These are phyloP conservation scores for Penicillium antarcticum DNA, from an alignment of 495 filamentous ascomycete genomes.

Conservation along the genomic window DNA sequence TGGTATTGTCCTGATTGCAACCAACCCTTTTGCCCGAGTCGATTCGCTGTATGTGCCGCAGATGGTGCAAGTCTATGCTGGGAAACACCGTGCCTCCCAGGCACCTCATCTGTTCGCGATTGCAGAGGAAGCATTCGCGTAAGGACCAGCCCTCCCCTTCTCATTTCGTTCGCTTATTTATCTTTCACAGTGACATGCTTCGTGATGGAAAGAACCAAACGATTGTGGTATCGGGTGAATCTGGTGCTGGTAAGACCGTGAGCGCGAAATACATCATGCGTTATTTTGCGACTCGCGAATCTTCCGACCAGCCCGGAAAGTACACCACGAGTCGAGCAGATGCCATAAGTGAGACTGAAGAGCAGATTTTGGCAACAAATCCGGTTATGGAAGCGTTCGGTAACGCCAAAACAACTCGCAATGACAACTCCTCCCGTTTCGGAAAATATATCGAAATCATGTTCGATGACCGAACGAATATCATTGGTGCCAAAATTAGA, in stretches of 20 bases:
- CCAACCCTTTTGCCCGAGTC: slow-evolving; percentile 96
- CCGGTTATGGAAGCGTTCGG: slow-evolving; percentile 99
- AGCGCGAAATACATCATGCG: slow-evolving; percentile 99
- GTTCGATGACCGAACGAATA: slow-evolving; percentile 93
- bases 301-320: slow-evolving; percentile 81
- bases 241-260: slow-evolving; percentile 97
- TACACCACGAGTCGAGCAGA: slow-evolving; percentile 76
- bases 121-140: slow-evolving; percentile 98
- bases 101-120: slow-evolving; percentile 98
- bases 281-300: slow-evolving; percentile 97
- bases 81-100: slow-evolving; percentile 92
- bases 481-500: slow-evolving; percentile 95
- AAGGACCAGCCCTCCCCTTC: slow-evolving; percentile 30
- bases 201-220: slow-evolving; percentile 95
- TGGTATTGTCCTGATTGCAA: slow-evolving; percentile 97
- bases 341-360: slow-evolving; percentile 95
- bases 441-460: slow-evolving; percentile 99
- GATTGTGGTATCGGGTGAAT: slow-evolving; percentile 97
- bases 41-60: slow-evolving; percentile 98
- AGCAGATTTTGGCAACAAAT: slow-evolving; percentile 96
- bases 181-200: slow-evolving; percentile 78
- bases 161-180: neutral
- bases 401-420: slow-evolving; percentile 97
- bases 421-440: slow-evolving; percentile 98
- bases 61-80: slow-evolving; percentile 98